Evolutionary conservation across 305 asterid species (phyloP).

Genomic region (Fraxinus ornus): DNA sequence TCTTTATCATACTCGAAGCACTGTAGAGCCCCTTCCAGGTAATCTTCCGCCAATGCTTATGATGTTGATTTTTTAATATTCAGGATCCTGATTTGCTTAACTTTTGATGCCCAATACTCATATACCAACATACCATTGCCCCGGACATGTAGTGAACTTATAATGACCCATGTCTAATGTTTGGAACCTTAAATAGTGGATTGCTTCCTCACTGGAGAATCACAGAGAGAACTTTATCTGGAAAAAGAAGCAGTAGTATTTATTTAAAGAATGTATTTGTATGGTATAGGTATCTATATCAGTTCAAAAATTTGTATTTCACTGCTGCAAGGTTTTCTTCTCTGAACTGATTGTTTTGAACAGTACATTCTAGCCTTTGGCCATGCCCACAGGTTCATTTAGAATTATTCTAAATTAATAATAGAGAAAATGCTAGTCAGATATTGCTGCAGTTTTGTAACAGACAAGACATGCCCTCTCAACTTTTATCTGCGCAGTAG

Average conservation of each 20-base stretch:
- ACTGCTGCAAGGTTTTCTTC: neutral
- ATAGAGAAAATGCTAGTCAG: neutral
- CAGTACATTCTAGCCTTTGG: neutral
- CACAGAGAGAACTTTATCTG: neutral
- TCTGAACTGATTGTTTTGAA: neutral
- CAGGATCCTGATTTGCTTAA: neutral
- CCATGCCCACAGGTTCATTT: neutral
- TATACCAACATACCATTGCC: neutral
- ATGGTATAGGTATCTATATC: neutral
- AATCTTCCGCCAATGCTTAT: slow-evolving; percentile 13
- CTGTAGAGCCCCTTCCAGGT: slow-evolving; percentile 91
- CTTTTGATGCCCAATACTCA: neutral
- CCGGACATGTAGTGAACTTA: neutral
- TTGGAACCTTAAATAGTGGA: neutral
- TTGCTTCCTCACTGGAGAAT: neutral
- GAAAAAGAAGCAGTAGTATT: neutral
- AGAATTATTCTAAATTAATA: neutral
- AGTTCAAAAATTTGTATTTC: neutral
- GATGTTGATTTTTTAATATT: neutral
- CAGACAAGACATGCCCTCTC: neutral
- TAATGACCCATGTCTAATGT: neutral
- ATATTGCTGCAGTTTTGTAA: neutral
- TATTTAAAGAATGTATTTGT: neutral
- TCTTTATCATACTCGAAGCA: slow-evolving; percentile 57
- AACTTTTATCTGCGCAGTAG: slow-evolving; percentile 3